Conservation (phyloP, 345 rosid genomes). For the Pelargonium nanum region DNA sequence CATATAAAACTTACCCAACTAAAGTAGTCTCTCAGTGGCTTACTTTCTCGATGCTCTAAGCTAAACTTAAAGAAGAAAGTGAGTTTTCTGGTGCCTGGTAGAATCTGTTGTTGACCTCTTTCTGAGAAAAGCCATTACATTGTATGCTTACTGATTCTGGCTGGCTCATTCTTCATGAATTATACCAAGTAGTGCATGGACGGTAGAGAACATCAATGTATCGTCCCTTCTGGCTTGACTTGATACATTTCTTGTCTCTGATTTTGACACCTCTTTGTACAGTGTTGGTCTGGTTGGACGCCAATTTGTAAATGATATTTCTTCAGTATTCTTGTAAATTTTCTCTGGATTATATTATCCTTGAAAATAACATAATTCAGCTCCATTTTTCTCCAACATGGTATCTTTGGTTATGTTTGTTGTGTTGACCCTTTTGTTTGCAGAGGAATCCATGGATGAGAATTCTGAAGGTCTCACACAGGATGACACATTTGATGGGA, state of each 20-base stretch:
- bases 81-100: no score
- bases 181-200: no score
- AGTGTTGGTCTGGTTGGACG: background rate
- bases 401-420: constrained; percentile 3
- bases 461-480: constrained; percentile 53
- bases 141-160: no score
- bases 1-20: background rate
- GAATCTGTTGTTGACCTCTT: no score
- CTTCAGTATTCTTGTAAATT: background rate
- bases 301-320: background rate
- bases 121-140: no score
- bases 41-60: background rate
- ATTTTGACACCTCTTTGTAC: no score
- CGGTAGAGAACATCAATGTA: no score
- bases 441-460: constrained; percentile 54
- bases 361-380: background rate
- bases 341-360: background rate
- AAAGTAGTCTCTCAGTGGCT: background rate
- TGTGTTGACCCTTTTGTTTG: constrained; percentile 6
- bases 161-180: no score
- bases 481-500: constrained; percentile 77
- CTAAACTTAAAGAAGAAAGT: background rate
- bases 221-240: no score
- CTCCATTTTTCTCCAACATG: background rate
- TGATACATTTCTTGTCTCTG: no score